phyloP scores from a whole-genome alignment of 148 eudicot genomes.

The Persicaria tinctoria region DNA sequence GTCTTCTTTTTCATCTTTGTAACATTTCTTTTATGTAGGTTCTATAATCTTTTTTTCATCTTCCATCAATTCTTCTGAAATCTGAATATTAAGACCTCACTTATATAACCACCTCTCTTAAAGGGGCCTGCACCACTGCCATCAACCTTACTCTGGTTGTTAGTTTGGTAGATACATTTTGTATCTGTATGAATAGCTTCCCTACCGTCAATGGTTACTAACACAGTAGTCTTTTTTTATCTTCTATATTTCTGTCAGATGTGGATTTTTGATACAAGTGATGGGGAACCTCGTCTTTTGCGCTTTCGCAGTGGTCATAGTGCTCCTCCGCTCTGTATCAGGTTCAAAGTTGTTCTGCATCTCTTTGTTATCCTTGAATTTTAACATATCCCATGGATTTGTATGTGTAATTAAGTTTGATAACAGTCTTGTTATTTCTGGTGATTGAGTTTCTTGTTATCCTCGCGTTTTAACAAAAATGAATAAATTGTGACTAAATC shows the following conservation, averaged over 20 bases:
- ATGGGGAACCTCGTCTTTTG: constrained; percentile 90
- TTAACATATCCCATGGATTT: neutral
- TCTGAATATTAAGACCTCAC: neutral
- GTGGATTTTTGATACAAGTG: constrained; percentile 95
- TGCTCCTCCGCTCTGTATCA: constrained; percentile 94
- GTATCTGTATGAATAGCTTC: neutral
- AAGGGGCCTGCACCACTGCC: neutral
- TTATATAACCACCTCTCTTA: neutral
- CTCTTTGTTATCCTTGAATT: neutral
- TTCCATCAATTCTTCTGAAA: neutral
- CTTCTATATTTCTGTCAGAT: constrained; percentile 30
- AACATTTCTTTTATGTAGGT: neutral
- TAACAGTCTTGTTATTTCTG: neutral
- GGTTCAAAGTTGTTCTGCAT: constrained; percentile 25
- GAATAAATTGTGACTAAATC: neutral
- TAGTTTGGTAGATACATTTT: neutral
- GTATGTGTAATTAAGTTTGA: neutral
- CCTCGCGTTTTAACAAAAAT: neutral
- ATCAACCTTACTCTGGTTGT: neutral
- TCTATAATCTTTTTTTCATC: neutral
- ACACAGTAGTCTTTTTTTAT: neutral
- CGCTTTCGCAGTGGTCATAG: constrained; percentile 98
- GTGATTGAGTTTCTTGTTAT: neutral
- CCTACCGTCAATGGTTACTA: neutral
- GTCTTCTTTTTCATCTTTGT: too few species aligned